These are phyloP conservation scores for Artemisia princeps DNA, from an alignment of 140 eudicot genomes.

Conservation along the genomic window DNA sequence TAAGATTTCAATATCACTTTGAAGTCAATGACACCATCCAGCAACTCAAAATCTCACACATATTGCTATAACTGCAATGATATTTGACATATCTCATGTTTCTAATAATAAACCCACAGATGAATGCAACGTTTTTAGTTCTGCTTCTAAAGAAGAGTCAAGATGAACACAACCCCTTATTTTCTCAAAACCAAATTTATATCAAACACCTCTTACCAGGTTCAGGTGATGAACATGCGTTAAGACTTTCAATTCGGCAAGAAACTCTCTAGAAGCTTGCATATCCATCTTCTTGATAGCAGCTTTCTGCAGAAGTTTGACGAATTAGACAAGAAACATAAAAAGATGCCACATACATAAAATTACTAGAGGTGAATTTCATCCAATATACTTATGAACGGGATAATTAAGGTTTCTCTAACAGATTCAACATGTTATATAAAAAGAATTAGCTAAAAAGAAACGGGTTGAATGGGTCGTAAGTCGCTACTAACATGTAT, in stretches of 20 bases:
- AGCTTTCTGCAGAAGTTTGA: conserved; percentile 55
- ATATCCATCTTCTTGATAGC: conserved; percentile 94
- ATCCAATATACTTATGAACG: no score
- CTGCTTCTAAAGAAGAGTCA: no score
- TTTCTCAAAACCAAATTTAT: conserved; percentile 8
- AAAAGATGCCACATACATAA: not conserved
- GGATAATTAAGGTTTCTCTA: no score
- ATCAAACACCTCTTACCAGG: conserved; percentile 47
- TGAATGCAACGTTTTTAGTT: no score
- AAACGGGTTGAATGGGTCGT: no score
- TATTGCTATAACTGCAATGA: not conserved
- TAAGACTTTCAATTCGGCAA: conserved; percentile 81
- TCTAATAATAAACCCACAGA: no score
- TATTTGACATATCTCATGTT: no score
- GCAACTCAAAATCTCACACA: not conserved
- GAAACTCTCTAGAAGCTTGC: conserved; percentile 83
- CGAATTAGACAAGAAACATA: conserved; percentile 8
- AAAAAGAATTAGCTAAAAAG: no score
- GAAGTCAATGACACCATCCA: conserved; percentile 9
- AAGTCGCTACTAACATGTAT: no score
- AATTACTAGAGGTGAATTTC: no score
- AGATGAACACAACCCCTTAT: not conserved
- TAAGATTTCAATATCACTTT: no score
- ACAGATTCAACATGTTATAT: no score
- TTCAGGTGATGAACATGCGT: conserved; percentile 94